Evolutionary conservation across 1,284 basidiomycete species (phyloP).

Genomic region (Pseudozyma hubeiensis): DNA sequence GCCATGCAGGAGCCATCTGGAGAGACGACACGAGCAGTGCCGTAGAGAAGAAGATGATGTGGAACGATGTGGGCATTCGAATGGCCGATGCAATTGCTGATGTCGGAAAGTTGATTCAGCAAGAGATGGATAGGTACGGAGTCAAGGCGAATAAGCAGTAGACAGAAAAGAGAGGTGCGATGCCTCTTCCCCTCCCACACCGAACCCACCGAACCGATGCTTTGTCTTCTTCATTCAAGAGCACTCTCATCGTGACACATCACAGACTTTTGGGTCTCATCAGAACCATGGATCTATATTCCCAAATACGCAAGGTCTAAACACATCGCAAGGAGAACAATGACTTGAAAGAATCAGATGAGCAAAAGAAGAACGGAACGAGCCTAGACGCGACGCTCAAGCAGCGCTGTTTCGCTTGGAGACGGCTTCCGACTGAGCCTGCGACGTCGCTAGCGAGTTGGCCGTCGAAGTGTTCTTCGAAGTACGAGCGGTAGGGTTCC

Average conservation of each 20-base stretch:
- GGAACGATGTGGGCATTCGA: conserved; percentile 39
- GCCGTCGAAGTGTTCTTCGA: conserved; percentile 18
- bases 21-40: conserved; percentile 45
- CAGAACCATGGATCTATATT: background rate
- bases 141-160: conserved; percentile 3
- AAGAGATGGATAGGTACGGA: conserved; percentile 28
- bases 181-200: too few species aligned
- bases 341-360: background rate
- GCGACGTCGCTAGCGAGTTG: conserved; percentile 20
- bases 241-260: background rate
- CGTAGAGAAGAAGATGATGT: conserved; percentile 46
- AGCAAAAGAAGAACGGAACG: conserved; percentile 2
- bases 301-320: too few species aligned
- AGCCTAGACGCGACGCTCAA: background rate
- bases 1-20: conserved; percentile 60
- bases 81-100: conserved; percentile 51
- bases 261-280: background rate
- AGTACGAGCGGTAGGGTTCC: conserved; percentile 48
- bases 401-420: conserved; percentile 29
- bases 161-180: background rate
- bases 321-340: background rate
- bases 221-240: too few species aligned
- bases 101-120: conserved; percentile 37
- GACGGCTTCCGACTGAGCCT: conserved; percentile 10
- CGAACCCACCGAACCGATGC: too few species aligned